phyloP scores from a whole-genome alignment of 805 yeast species.

The Saccharomyces paradoxus region DNA sequence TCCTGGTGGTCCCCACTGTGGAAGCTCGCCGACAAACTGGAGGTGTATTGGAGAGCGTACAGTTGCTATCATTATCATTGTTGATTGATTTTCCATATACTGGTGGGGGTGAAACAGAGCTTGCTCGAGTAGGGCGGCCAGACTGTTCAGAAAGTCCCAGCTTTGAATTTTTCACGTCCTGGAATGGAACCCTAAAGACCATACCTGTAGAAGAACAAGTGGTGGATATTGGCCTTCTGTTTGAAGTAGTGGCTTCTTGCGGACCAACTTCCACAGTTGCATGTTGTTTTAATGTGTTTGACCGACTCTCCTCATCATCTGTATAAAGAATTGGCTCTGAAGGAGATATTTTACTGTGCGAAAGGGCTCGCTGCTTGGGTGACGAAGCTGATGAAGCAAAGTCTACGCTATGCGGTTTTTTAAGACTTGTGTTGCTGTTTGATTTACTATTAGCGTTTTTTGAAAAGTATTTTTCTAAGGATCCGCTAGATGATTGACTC shows the following conservation, averaged over 20 bases:
- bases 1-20: neutral
- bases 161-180: constrained; percentile 31
- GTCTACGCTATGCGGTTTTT: neutral
- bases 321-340: neutral
- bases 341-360: neutral
- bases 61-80: neutral
- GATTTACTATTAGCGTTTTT: neutral
- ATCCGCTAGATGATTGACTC: neutral
- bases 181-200: constrained; percentile 62
- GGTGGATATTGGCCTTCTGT: constrained; percentile 8
- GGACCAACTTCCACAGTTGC: neutral
- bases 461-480: neutral
- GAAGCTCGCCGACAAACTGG: neutral
- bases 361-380: neutral
- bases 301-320: neutral
- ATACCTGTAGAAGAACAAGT: constrained; percentile 30
- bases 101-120: neutral
- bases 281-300: neutral
- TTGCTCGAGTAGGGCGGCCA: neutral
- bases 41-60: neutral
- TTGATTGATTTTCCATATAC: neutral
- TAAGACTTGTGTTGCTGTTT: neutral
- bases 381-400: neutral
- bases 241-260: neutral
- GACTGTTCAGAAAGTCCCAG: neutral